Percentiles rank a stretch among this genome's conserved stretches.
These are phyloP conservation scores for Deinandra increscens DNA, from an alignment of 129 eudicot species.

Conservation along the genomic window DNA sequence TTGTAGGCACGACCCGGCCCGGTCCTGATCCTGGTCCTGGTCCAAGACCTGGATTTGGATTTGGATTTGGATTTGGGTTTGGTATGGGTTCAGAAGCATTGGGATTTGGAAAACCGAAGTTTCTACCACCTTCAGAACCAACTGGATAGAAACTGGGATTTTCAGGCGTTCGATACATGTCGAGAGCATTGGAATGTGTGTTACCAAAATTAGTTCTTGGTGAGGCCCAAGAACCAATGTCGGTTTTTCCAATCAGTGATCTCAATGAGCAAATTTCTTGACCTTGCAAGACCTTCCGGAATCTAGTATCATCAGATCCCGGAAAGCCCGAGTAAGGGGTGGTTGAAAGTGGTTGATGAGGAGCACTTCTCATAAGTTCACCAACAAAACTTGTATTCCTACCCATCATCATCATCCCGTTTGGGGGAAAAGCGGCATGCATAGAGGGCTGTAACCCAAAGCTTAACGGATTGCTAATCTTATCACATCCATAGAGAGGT, in stretches of 20 bases:
- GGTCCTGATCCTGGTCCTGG: background rate
- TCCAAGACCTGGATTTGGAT: too few relatives aligned
- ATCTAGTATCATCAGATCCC: constrained; percentile 61
- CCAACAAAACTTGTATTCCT: constrained; percentile 32
- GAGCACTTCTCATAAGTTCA: constrained; percentile 49
- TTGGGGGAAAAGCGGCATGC: constrained; percentile 40
- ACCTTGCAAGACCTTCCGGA: constrained; percentile 99
- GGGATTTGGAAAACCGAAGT: constrained; percentile 39
- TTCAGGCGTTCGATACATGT: constrained; percentile 39
- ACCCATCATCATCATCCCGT: constrained; percentile 45
- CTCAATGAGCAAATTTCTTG: constrained; percentile 95
- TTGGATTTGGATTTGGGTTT: constrained; percentile 10
- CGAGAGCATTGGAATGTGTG: constrained; percentile 37
- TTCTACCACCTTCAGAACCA: constrained; percentile 67
- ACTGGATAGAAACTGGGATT: constrained; percentile 44
- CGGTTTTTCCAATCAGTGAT: constrained; percentile 48
- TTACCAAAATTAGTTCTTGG: constrained; percentile 40
- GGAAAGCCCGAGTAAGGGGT: constrained; percentile 64
- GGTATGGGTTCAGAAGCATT: constrained; percentile 26
- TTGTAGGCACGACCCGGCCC: constrained; percentile 27
- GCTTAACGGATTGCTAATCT: constrained; percentile 51
- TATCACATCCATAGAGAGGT: constrained; percentile 60
- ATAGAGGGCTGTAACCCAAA: constrained; percentile 49
- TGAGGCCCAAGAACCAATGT: constrained; percentile 40
- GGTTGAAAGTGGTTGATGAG: constrained; percentile 40